Conservation (phyloP, 192 early-diverging fungal genomes). For the Phycomyces nitens region DNA sequence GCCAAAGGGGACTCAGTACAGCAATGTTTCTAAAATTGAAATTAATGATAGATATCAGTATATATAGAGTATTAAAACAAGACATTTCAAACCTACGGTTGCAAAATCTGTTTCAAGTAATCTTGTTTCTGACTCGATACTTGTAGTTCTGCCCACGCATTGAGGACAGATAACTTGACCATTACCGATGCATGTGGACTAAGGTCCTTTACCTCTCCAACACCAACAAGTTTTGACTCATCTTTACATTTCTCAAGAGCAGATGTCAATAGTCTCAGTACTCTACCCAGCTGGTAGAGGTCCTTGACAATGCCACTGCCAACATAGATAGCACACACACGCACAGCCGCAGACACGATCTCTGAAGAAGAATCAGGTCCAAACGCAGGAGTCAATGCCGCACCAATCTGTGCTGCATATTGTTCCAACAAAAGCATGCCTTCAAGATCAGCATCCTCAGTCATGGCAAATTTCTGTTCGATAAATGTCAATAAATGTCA, state of each 20-base stretch:
- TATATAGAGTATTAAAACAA: constrained; percentile 1
- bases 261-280: constrained; percentile 66
- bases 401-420: constrained; percentile 91
- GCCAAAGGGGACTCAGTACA: constrained; percentile 58
- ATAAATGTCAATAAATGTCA: not conserved
- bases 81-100: constrained; percentile 38
- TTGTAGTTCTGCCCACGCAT: constrained; percentile 79
- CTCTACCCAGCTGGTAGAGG: constrained; percentile 63
- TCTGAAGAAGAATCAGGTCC: constrained; percentile 70
- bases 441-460: constrained; percentile 87
- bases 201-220: constrained; percentile 53
- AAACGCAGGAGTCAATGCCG: constrained; percentile 88
- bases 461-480: constrained; percentile 55
- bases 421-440: constrained; percentile 82
- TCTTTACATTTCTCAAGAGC: constrained; percentile 71
- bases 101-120: constrained; percentile 58
- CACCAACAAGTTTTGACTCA: constrained; percentile 40
- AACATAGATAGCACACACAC: constrained; percentile 79
- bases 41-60: not conserved
- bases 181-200: constrained; percentile 78
- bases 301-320: constrained; percentile 87
- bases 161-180: constrained; percentile 70
- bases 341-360: constrained; percentile 70
- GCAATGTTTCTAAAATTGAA: constrained; percentile 36
- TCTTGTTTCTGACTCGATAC: constrained; percentile 58